A percentile compares a stretch with the other conserved stretches of the same genome.
Evolutionary conservation across 2,329 filamentous ascomycete genomes (phyloP).

Genomic region (Aureobasidium sp.): DNA sequence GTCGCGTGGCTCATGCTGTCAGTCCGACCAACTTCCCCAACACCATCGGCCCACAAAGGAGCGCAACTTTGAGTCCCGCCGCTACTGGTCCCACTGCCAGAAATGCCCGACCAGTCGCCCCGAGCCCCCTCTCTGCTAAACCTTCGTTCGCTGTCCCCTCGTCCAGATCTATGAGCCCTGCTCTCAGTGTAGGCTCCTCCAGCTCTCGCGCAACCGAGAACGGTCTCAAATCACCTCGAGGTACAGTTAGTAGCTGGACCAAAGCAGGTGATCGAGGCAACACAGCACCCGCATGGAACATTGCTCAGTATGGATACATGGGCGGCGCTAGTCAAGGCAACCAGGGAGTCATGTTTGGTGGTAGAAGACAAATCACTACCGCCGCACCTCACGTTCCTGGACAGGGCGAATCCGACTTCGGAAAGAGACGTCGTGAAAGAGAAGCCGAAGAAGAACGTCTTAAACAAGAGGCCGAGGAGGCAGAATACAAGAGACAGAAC

Average conservation of each 20-base stretch:
- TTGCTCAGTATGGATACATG: slow-evolving; percentile 97
- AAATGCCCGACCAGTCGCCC: background rate
- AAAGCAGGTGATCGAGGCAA: slow-evolving; percentile 70
- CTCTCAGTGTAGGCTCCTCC: slow-evolving; percentile 47
- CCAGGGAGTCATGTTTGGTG: slow-evolving; percentile 86
- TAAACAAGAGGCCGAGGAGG: slow-evolving; percentile 42
- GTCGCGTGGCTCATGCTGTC: slow-evolving; percentile 67
- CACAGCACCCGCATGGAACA: slow-evolving; percentile 93
- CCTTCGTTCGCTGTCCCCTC: slow-evolving; percentile 6
- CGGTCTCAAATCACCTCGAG: slow-evolving; percentile 33
- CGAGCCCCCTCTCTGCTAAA: background rate
- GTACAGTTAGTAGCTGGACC: slow-evolving; percentile 81
- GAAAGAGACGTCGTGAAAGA: slow-evolving; percentile 54
- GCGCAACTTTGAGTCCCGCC: slow-evolving; percentile 36
- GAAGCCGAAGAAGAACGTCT: slow-evolving; percentile 46
- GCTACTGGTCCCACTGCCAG: slow-evolving; percentile 20
- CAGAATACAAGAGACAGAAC: slow-evolving; percentile 38
- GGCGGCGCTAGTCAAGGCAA: slow-evolving; percentile 95
- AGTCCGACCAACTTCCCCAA: slow-evolving; percentile 67
- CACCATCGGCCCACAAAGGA: slow-evolving; percentile 65
- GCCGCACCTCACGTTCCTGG: slow-evolving; percentile 65
- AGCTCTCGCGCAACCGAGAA: slow-evolving; percentile 47
- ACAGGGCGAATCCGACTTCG: slow-evolving; percentile 67
- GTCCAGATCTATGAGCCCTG: slow-evolving; percentile 29
- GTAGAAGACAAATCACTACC: slow-evolving; percentile 86